Conservation (phyloP, 2,329 filamentous ascomycete genomes). For the Ceratocystis smalleyi region DNA sequence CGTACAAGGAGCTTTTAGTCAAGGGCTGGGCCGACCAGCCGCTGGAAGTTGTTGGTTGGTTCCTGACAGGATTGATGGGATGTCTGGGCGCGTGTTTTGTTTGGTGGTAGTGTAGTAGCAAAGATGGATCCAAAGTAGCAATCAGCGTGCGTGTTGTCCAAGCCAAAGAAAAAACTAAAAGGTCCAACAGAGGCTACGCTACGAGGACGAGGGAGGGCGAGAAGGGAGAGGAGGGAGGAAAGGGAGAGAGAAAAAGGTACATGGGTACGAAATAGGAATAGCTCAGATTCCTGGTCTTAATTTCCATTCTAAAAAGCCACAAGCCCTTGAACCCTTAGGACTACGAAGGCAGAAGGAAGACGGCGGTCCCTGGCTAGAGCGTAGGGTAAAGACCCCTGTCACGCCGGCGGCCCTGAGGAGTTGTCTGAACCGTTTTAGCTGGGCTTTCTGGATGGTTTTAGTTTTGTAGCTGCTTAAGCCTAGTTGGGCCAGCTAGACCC, state of each 20-base stretch:
- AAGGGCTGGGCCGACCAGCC: not conserved
- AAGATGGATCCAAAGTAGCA: not conserved
- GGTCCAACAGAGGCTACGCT: too few relatives aligned
- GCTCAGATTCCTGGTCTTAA: too few relatives aligned
- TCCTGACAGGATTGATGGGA: not conserved
- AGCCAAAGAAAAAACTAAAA: not conserved
- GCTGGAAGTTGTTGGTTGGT: not conserved
- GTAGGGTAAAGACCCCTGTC: not conserved
- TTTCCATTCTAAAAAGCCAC: too few relatives aligned
- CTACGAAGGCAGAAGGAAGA: not conserved
- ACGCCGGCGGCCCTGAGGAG: not conserved
- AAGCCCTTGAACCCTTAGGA: not conserved
- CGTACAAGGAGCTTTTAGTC: not conserved
- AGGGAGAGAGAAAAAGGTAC: too few relatives aligned
- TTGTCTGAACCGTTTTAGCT: not conserved
- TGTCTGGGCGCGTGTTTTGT: not conserved
- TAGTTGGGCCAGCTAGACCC: not conserved
- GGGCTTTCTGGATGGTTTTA: not conserved
- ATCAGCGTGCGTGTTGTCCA: not conserved
- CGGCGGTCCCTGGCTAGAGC: not conserved
- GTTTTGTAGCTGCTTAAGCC: not conserved
- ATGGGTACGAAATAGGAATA: too few relatives aligned
- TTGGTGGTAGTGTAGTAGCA: not conserved
- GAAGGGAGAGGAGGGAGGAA: too few relatives aligned
- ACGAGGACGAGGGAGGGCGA: too few relatives aligned